These are phyloP conservation scores for Senna tora DNA, from an alignment of 306 rosid genomes.

Conservation along the genomic window DNA sequence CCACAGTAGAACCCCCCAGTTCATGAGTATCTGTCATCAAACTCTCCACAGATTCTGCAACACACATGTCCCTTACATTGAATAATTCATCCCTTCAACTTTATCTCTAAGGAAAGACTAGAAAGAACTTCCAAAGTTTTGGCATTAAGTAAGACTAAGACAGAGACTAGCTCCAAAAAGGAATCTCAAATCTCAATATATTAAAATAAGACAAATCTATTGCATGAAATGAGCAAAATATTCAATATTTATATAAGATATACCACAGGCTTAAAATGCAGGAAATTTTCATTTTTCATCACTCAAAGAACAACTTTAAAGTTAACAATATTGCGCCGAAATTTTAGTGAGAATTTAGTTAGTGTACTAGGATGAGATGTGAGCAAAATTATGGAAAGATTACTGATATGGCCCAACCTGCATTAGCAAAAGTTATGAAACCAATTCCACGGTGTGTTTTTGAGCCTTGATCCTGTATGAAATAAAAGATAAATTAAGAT, in stretches of 20 bases:
- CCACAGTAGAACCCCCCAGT: constrained; percentile 84
- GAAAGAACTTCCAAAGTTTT: neutral
- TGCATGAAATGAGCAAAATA: constrained; percentile 9
- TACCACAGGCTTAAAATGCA: neutral
- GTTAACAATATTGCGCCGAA: neutral
- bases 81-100: constrained; percentile 4
- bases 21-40: constrained; percentile 95
- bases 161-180: neutral
- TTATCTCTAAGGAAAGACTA: constrained; percentile 20
- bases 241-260: constrained; percentile 16
- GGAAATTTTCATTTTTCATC: constrained; percentile 3
- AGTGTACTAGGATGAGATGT: neutral
- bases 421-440: constrained; percentile 86
- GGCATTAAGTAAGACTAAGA: neutral
- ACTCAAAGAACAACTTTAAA: neutral
- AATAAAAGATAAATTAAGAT: constrained; percentile 17
- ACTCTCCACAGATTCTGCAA: constrained; percentile 89
- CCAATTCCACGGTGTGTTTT: constrained; percentile 94
- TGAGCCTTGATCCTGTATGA: constrained; percentile 85
- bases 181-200: neutral
- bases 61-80: constrained; percentile 23
- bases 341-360: neutral
- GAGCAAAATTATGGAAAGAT: neutral
- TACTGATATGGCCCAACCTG: constrained; percentile 60
- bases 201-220: constrained; percentile 19